Evolutionary conservation across 257 asterid species (phyloP), one percentile per base, ranked within the genome.

Genomic region (Buddleja alternifolia): DNA sequence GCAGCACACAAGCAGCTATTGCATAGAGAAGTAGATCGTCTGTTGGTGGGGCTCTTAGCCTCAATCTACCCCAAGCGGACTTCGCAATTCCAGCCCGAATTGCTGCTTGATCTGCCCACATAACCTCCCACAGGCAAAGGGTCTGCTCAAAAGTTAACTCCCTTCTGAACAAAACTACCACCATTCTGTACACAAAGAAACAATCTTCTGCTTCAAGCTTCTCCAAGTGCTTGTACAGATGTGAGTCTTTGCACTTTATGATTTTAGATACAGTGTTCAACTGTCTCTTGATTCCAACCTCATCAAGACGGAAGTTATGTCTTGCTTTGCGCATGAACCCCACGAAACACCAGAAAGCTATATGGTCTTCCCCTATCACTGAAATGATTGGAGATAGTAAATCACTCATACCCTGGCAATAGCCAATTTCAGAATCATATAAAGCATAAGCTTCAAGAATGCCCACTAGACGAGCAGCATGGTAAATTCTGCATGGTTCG

Each of bases 21-120:
- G 96, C 98, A 19, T 89, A 92, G 0, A 92, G 88, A 54, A 92
- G 80, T 8, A 90, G 79, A 80, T 92, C 96, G 1, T 89, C 98
- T 0, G 92, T 86, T 1, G 97, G 98, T 14, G 97, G 98, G 1
- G 96, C 95, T 71, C 82, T 80, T 21, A 73, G 67, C 88, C 86
- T 85, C 81, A 84, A 76, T 41, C 84, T 83, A 17, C 90, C 79
- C 94, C 94, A 82, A 0, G 90, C 80, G 3, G 96, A 85, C 72
- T 83, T 84, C 0, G 81, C 84, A 1, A 92, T 81, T 19, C 96
- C 93, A 1, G 93, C 96, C 63, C 97, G 83, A 20, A 92, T 74
- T 8, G 98, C 98, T 3, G 94, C 97, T 71, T 92, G 98, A 79
- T 92, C 98, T 0, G 98, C 97, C 97, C 98, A 92, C 96, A 89